phyloP scores from a whole-genome alignment of 2,329 filamentous ascomycete species.

The Fusarium sp. region DNA sequence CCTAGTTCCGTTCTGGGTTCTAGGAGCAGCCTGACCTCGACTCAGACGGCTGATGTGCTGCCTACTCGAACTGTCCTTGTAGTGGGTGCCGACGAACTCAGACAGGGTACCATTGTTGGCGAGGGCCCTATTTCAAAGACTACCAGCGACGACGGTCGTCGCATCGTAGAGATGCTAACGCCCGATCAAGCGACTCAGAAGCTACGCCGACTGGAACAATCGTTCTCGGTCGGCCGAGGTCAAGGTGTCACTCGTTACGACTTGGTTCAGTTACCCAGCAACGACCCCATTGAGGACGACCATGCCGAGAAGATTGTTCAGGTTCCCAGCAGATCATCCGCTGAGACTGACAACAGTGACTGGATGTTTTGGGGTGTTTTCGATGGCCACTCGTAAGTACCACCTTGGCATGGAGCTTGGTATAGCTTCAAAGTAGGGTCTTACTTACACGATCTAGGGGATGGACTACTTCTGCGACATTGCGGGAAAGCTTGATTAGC shows the following conservation, averaged over 20 bases:
- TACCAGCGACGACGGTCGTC: constrained; percentile 84
- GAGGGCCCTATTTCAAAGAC: constrained; percentile 91
- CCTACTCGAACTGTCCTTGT: constrained; percentile 80
- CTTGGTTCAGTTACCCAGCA: constrained; percentile 92
- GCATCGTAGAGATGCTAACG: constrained; percentile 95
- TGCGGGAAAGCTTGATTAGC: constrained; percentile 91
- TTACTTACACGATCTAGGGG: constrained; percentile 68
- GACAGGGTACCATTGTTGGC: constrained; percentile 86
- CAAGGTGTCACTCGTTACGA: constrained; percentile 95
- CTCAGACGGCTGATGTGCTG: constrained; percentile 56
- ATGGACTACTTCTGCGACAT: constrained; percentile 97
- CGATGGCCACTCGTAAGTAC: constrained; percentile 88
- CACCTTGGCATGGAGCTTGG: constrained; percentile 1
- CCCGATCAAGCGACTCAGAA: constrained; percentile 94
- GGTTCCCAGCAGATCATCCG: constrained; percentile 72
- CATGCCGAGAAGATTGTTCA: constrained; percentile 98
- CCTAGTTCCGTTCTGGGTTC: constrained; percentile 52
- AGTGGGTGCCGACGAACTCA: constrained; percentile 90
- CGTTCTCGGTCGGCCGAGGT: constrained; percentile 89
- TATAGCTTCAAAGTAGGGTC: neutral
- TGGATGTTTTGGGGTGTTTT: constrained; percentile 99
- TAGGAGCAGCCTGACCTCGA: constrained; percentile 59
- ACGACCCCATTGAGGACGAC: constrained; percentile 98
- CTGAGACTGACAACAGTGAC: constrained; percentile 73
- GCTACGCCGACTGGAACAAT: constrained; percentile 89